Evolutionary conservation across 768 basidiomycete species (phyloP).

Genomic region (Macrolepiota fuliginosa): DNA sequence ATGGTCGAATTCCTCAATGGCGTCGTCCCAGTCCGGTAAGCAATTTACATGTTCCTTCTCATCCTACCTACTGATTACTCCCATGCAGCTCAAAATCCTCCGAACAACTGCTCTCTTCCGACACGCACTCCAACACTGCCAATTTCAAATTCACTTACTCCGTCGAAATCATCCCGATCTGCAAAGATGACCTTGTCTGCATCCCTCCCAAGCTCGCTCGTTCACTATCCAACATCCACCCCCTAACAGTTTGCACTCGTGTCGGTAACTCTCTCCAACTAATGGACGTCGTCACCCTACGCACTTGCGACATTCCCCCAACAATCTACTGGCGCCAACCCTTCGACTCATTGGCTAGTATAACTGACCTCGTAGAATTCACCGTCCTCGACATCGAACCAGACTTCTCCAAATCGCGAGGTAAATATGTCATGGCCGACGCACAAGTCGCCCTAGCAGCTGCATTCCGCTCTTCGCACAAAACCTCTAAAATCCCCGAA

Average conservation of each 20-base stretch:
- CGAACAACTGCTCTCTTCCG: constrained; percentile 90
- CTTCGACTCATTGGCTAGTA: constrained; percentile 79
- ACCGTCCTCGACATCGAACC: constrained; percentile 93
- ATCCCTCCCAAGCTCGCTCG: constrained; percentile 83
- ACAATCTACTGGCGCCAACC: constrained; percentile 89
- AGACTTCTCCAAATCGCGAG: constrained; percentile 52
- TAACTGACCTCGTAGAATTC: constrained; percentile 90
- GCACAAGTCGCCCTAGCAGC: constrained; percentile 88
- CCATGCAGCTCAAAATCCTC: constrained; percentile 78
- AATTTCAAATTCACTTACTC: constrained; percentile 98
- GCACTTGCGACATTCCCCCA: constrained; percentile 74
- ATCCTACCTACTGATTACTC: background rate
- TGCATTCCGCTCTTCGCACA: constrained; percentile 59
- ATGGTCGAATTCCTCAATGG: constrained; percentile 93
- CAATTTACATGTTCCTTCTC: background rate
- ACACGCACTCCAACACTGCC: constrained; percentile 89
- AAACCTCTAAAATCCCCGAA: constrained; percentile 25
- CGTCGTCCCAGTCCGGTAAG: constrained; percentile 86
- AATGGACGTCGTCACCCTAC: constrained; percentile 85
- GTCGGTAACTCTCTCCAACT: constrained; percentile 92
- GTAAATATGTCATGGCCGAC: constrained; percentile 75
- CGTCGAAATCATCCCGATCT: constrained; percentile 94
- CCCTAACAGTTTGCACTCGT: constrained; percentile 83
- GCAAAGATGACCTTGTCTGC: constrained; percentile 96
- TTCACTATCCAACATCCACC: constrained; percentile 82